Evolutionary conservation across 768 basidiomycete genomes (phyloP), one percentile per base, ranked within the genome.

Genomic region (Tephrocybe rancida): DNA sequence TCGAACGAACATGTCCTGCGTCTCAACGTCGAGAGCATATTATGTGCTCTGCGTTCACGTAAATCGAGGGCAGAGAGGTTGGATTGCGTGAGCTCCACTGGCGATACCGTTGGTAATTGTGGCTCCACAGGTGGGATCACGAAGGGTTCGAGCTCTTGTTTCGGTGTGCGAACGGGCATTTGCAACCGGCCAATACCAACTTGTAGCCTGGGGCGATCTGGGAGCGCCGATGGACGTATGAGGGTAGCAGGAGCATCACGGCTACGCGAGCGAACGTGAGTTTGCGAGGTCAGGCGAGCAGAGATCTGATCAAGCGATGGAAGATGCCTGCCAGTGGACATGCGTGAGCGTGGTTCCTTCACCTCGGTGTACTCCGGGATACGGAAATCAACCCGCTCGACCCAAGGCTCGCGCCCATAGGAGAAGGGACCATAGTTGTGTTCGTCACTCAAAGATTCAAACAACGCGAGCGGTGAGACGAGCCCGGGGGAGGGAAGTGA

Each of bases 231-330:
- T 22, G 73, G 73, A 32, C 74, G 61, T 44, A 70, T 73, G 54
- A 57, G 60, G 26, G 50, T 19, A 58, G 59, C 57, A 24, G 47
- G 7, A 43, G 54, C 47, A 19, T 54, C 22, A 30, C 60, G 58
- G 42, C 55, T 59, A 52, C 61, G 58, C 67, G 62, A 58, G 51
- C 54, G 55, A 45, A 68, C 64, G 55, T 72, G 67, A 46, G 67
- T 66, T 29, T 74, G 72, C 22, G 70, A 69, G 55, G 74, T 77
- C 60, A 89, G 61, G 57, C 78, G 87, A 37, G 88, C 84, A 27
- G 84, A 82, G 54, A 91, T 90, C 63, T 91, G 85, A 59, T 88
- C 88, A 55, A 92, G 81, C 22, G 89, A 90, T 19, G 89, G 89
- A 32, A 85, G 64, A 38, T 65, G 59, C 55, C 68, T 70, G 34